Conservation (phyloP, 306 rosid genomes). For the Vigna angularis region DNA sequence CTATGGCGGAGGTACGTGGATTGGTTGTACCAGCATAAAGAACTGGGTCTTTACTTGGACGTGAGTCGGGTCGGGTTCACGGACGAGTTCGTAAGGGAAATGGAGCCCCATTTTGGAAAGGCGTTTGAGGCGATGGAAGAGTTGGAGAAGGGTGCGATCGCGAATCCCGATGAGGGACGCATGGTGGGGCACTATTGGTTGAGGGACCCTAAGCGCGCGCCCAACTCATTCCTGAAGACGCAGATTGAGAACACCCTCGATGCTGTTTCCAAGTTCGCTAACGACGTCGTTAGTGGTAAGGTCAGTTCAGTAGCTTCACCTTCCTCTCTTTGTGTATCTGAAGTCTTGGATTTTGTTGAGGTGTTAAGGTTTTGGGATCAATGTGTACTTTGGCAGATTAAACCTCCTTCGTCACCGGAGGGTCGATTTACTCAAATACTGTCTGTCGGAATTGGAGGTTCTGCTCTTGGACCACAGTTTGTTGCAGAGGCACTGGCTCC, state of each 20-base stretch:
- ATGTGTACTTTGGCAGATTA: slow-evolving; percentile 65
- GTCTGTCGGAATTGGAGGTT: slow-evolving; percentile 97
- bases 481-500: slow-evolving; percentile 99
- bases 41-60: slow-evolving; percentile 77
- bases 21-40: slow-evolving; percentile 95
- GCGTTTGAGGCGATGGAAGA: slow-evolving; percentile 87
- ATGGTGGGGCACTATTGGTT: slow-evolving; percentile 99
- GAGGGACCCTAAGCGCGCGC: slow-evolving; percentile 76
- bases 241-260: slow-evolving; percentile 83
- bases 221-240: slow-evolving; percentile 61
- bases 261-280: slow-evolving; percentile 62
- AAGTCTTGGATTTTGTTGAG: not conserved
- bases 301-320: slow-evolving; percentile 51
- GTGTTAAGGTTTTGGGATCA: not conserved
- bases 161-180: slow-evolving; percentile 95
- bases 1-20: slow-evolving; percentile 85
- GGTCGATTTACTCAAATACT: slow-evolving; percentile 89
- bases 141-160: slow-evolving; percentile 88
- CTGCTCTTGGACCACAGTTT: slow-evolving; percentile 99
- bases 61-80: slow-evolving; percentile 95
- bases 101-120: slow-evolving; percentile 76
- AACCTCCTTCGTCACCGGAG: slow-evolving; percentile 75
- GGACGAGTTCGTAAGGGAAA: slow-evolving; percentile 74
- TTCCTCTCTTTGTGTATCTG: not conserved
- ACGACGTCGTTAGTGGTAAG: slow-evolving; percentile 91